Percentiles rank a stretch among this genome's conserved stretches.
Evolutionary conservation across 2,329 filamentous ascomycete genomes (phyloP).

Genomic region (Penicillium griseofulvum): DNA sequence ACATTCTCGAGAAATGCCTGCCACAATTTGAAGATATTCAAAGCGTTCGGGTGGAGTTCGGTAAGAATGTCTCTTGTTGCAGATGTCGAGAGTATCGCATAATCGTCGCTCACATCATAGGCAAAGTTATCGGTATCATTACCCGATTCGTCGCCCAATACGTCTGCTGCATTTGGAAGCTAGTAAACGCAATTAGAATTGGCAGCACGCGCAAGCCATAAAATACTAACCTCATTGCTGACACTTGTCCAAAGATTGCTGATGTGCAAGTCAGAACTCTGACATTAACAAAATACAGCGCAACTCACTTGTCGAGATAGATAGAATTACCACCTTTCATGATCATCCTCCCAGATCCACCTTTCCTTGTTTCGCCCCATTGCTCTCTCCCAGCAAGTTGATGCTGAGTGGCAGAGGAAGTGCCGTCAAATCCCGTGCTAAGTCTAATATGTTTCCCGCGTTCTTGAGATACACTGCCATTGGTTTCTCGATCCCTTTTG

Average conservation of each 20-base stretch:
- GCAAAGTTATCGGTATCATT: conserved; percentile 4
- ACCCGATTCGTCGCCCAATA: conserved; percentile 14
- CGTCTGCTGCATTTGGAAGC: conserved; percentile 23
- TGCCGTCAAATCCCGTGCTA: neutral
- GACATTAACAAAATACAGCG: neutral
- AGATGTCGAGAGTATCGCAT: conserved; percentile 12
- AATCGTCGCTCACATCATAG: conserved; percentile 12
- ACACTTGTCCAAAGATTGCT: conserved; percentile 24
- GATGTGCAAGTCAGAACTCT: neutral
- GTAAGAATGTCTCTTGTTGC: neutral
- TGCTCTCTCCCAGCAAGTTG: too few relatives aligned
- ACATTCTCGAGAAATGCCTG: conserved; percentile 28
- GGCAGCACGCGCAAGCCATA: neutral
- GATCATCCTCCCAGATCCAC: conserved; percentile 22
- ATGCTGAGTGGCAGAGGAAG: neutral
- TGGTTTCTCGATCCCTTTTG: conserved; percentile 21
- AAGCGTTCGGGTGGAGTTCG: conserved; percentile 17
- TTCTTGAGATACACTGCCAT: conserved; percentile 6
- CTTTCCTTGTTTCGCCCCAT: neutral
- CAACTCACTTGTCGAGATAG: conserved; percentile 24
- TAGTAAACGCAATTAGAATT: conserved; percentile 5
- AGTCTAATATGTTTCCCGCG: conserved; percentile 10
- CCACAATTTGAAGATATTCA: conserved; percentile 28
- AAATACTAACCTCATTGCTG: conserved; percentile 18
- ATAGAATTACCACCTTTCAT: conserved; percentile 24